Base-by-base conservation (phyloP, 805 yeast species). In the Kodamaea neixiangensis region DNA sequence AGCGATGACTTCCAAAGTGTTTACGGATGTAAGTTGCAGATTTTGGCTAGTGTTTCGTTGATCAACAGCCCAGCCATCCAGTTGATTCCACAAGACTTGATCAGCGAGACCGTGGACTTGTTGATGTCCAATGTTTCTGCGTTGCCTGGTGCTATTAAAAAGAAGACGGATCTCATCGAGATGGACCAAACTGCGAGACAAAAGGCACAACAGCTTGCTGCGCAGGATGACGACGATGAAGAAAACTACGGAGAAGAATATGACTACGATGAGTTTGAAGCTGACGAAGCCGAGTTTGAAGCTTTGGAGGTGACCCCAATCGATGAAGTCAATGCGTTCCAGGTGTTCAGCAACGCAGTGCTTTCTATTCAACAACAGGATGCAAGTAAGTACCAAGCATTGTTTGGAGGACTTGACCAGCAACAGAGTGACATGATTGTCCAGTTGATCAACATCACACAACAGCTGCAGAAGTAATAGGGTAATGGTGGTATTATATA, bases 291-390 rank as follows among this genome's bases (percentile, higher is more conserved):
- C 7, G 76, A 88, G 42, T 83, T 85, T 43, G 97, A 92, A 62
- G 97, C 97, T 7, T 74, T 87, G 63, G 80, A 87, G 20, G 86
- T 85, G 56, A 86, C 93, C 1, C 85, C 96, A 3, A 76, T 94
- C 44, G 97, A 93, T 62, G 72, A 76, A 39, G 69, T 91, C 46
- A 87, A 93, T 62, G 85, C 87, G 2, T 90, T 84, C 67, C 75
- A 76, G 13, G 80, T 82, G 2, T 83, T 91, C 67, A 81, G 84
- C 50, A 77, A 80, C 15, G 77, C 80, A 15, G 67, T 89, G 14
- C 52, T 72, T 2, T 61, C 64, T 1, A 62, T 87, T 17, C 85
- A 82, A 58, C 75, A 71, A 25, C 62, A 67, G 7, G 83, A 84
- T 54, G 65, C 70, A 0, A 59, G 61, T 13, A 75, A 76, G 53